Evolutionary conservation across 495 filamentous ascomycete genomes (phyloP).

Genomic region (Penicillium lagena): DNA sequence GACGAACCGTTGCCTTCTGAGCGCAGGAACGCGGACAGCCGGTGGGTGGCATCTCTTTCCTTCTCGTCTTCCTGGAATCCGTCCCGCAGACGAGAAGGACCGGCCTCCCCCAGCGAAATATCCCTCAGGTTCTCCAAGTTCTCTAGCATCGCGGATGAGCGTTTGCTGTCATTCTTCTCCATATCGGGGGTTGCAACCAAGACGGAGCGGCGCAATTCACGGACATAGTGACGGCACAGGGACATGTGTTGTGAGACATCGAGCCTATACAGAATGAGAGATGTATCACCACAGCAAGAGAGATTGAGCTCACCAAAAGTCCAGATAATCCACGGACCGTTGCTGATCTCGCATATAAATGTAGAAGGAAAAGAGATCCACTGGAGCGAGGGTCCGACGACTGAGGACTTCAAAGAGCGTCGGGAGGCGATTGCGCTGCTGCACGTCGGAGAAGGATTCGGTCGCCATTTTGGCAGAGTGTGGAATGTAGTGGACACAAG

Average conservation of each 20-base stretch:
- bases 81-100: conserved; percentile 30
- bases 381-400: conserved; percentile 80
- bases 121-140: conserved; percentile 61
- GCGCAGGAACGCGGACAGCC: conserved; percentile 83
- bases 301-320: conserved; percentile 73
- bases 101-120: conserved; percentile 41
- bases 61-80: conserved; percentile 36
- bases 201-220: conserved; percentile 88
- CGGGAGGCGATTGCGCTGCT: conserved; percentile 74
- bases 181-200: conserved; percentile 88
- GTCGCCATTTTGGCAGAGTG: conserved; percentile 24
- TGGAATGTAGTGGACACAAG: conserved; percentile 1
- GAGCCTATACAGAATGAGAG: conserved; percentile 56
- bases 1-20: conserved; percentile 53
- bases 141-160: conserved; percentile 75
- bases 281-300: neutral
- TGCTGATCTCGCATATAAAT: conserved; percentile 99
- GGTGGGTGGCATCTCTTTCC: conserved; percentile 66
- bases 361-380: conserved; percentile 97
- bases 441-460: conserved; percentile 24
- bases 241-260: conserved; percentile 99
- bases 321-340: conserved; percentile 92
- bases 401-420: conserved; percentile 94
- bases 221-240: conserved; percentile 94
- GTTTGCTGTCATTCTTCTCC: conserved; percentile 72